Conservation (phyloP, 179 eudicot genomes). For the Amaranthus tricolor region DNA sequence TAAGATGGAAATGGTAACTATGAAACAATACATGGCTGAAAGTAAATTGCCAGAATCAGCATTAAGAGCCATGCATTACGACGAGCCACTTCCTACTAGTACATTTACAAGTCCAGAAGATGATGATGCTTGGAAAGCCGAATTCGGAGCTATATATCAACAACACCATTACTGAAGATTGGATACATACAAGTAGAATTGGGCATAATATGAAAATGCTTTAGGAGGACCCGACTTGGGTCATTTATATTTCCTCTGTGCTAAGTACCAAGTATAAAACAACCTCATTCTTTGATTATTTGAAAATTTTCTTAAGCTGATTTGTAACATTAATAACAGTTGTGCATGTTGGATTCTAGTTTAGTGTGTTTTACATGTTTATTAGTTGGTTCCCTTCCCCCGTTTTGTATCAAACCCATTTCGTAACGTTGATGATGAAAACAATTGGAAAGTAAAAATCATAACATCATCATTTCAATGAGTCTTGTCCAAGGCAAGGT, state of each 20-base stretch:
- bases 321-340: no score
- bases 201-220: constrained; percentile 6
- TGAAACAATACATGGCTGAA: constrained; percentile 90
- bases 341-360: no score
- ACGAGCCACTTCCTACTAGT: constrained; percentile 49
- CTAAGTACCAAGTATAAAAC: background rate
- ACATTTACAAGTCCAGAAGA: constrained; percentile 33
- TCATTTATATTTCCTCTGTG: background rate
- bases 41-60: constrained; percentile 88
- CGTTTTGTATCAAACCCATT: no score
- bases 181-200: background rate
- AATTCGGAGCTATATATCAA: constrained; percentile 78
- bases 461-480: no score
- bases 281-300: constrained; percentile 24
- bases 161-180: constrained; percentile 37
- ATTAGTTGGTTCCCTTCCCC: no score
- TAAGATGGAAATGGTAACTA: constrained; percentile 86
- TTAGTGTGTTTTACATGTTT: no score
- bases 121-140: constrained; percentile 91
- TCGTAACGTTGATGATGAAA: no score
- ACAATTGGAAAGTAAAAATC: no score
- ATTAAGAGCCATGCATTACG: constrained; percentile 40
- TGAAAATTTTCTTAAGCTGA: background rate
- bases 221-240: constrained; percentile 32
- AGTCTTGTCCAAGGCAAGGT: no score